These are phyloP conservation scores for Hondaea fermentalgiana DNA, from an alignment of 108 stramenopile genomes.

Conservation along the genomic window DNA sequence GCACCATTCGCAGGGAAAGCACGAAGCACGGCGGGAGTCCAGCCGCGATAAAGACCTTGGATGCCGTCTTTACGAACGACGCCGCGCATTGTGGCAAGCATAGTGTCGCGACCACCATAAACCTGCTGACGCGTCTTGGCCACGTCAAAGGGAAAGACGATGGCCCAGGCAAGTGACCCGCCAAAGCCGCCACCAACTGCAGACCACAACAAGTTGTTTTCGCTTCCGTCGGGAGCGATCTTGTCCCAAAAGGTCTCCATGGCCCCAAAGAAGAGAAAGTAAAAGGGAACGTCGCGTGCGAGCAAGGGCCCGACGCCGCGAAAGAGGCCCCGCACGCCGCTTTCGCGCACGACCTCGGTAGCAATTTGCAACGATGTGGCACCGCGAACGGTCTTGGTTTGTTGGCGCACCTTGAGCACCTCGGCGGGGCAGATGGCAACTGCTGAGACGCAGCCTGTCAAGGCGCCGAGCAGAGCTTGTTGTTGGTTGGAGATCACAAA, in stretches of 20 bases:
- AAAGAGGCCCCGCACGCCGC: background rate
- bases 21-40: conserved; percentile 25
- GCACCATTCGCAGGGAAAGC: conserved; percentile 25
- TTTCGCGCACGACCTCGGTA: background rate
- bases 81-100: background rate
- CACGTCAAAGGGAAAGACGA: conserved; percentile 23
- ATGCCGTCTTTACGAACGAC: conserved; percentile 11
- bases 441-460: conserved; percentile 6
- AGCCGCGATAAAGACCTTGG: conserved; percentile 13
- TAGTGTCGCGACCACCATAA: background rate
- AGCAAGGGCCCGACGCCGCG: conserved; percentile 14
- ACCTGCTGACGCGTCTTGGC: conserved; percentile 19
- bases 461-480: conserved; percentile 18
- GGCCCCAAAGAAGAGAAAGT: conserved; percentile 22
- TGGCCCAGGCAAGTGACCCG: conserved; percentile 20
- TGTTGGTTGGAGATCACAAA: background rate
- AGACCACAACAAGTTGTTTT: background rate
- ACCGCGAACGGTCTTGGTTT: background rate
- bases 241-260: conserved; percentile 13
- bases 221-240: background rate
- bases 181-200: conserved; percentile 14
- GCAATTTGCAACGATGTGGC: background rate
- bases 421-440: conserved; percentile 22
- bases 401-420: conserved; percentile 18
- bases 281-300: conserved; percentile 28